A percentile compares a stretch with the other conserved stretches of the same genome.
These are phyloP conservation scores for Acer saccharum DNA, from an alignment of 345 rosid genomes.

Conservation along the genomic window DNA sequence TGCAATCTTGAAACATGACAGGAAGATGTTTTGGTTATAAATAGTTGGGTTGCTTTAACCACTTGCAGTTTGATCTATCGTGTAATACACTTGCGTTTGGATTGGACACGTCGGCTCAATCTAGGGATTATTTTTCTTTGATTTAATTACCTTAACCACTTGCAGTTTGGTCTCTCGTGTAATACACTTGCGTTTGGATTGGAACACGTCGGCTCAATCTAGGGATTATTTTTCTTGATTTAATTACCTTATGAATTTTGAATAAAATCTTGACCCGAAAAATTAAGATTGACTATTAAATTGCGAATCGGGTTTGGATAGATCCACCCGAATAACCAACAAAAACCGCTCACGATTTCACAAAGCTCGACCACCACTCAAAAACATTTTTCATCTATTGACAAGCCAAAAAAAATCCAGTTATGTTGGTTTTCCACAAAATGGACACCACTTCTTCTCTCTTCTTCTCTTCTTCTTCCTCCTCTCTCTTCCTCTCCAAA, in stretches of 20 bases:
- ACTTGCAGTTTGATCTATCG: background rate
- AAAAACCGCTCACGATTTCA: background rate
- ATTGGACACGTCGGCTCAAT: background rate
- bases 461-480: slow-evolving; percentile 38
- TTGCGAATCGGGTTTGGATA: background rate
- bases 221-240: too few relatives aligned
- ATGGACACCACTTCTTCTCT: slow-evolving; percentile 59
- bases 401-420: background rate
- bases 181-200: too few relatives aligned
- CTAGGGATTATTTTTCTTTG: background rate
- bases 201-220: too few relatives aligned
- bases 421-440: slow-evolving; percentile 11
- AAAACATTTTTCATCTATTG: background rate
- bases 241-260: too few relatives aligned
- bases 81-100: background rate
- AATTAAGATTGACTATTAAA: too few relatives aligned
- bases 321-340: background rate
- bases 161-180: too few relatives aligned
- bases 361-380: slow-evolving; percentile 14
- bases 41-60: background rate
- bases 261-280: too few relatives aligned
- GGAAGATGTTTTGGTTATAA: background rate
- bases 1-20: background rate
- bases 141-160: too few relatives aligned
- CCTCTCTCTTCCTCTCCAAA: slow-evolving; percentile 37